A percentile compares a stretch with the other conserved stretches of the same genome.
Conservation (phyloP, 495 filamentous ascomycete species). For the Penicillium bialowiezense region DNA sequence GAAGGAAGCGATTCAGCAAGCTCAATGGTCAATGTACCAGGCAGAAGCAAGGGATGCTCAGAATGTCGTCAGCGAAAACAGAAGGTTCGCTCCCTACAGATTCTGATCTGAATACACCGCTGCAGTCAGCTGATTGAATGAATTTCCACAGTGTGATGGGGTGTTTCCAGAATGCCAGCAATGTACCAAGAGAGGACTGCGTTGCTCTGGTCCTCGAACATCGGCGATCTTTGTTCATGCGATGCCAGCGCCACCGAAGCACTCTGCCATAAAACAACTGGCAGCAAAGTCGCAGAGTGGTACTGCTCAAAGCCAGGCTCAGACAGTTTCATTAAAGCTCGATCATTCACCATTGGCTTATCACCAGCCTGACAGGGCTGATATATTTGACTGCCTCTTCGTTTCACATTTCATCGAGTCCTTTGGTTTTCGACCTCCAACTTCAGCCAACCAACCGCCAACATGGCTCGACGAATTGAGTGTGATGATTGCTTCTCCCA, state of each 20-base stretch:
- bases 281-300: neutral
- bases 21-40: conserved; percentile 16
- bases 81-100: conserved; percentile 4
- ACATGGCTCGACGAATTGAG: conserved; percentile 11
- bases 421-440: conserved; percentile 10
- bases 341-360: neutral
- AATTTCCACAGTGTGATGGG: conserved; percentile 9
- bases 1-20: neutral
- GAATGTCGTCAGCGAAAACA: conserved; percentile 12
- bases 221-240: conserved; percentile 11
- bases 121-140: too few species aligned
- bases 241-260: neutral
- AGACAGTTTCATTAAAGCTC: too few species aligned
- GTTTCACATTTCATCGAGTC: conserved; percentile 21
- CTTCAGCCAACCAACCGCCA: neutral
- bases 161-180: conserved; percentile 8
- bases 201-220: conserved; percentile 10
- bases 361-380: neutral
- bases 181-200: conserved; percentile 1
- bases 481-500: neutral
- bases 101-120: too few species aligned
- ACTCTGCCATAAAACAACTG: neutral
- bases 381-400: conserved; percentile 15
- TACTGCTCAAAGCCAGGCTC: too few species aligned
- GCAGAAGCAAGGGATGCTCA: conserved; percentile 12